A percentile compares a stretch with the other conserved stretches of the same genome.
Evolutionary conservation across 345 rosid species (phyloP).

Genomic region (Linum usitatissimum): DNA sequence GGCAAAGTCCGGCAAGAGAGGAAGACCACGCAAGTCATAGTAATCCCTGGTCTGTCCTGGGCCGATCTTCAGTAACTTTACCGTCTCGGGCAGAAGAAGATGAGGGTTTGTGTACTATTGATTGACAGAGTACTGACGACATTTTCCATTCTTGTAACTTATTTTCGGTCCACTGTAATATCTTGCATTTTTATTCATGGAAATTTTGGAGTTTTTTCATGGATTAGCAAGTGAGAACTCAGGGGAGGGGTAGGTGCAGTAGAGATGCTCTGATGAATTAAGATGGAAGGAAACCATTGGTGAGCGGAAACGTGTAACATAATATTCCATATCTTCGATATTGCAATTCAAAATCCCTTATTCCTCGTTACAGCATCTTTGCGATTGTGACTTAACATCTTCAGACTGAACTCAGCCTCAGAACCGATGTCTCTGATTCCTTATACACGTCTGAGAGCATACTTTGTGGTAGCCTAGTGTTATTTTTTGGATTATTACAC

Average conservation of each 20-base stretch:
- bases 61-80: conserved; percentile 11
- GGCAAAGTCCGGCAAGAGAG: conserved; percentile 51
- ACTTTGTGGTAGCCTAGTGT: too few species aligned
- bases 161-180: too few species aligned
- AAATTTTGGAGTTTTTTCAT: not conserved
- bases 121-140: not conserved
- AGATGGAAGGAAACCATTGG: too few species aligned
- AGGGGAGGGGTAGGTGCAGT: not conserved
- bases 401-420: too few species aligned
- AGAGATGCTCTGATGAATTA: not conserved
- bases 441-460: too few species aligned
- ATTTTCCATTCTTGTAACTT: conserved; percentile 4
- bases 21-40: conserved; percentile 64
- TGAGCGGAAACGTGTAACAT: conserved; percentile 1
- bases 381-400: too few species aligned
- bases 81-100: conserved; percentile 9
- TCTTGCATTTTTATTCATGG: not conserved
- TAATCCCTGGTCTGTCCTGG: not conserved
- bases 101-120: conserved; percentile 17
- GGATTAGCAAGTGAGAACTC: not conserved
- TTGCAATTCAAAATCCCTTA: too few species aligned
- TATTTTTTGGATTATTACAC: too few species aligned
- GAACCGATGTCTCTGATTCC: too few species aligned
- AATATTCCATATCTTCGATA: not conserved
- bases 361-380: too few species aligned